phyloP scores from a whole-genome alignment of 306 rosid genomes.

The Cicer arietinum region DNA sequence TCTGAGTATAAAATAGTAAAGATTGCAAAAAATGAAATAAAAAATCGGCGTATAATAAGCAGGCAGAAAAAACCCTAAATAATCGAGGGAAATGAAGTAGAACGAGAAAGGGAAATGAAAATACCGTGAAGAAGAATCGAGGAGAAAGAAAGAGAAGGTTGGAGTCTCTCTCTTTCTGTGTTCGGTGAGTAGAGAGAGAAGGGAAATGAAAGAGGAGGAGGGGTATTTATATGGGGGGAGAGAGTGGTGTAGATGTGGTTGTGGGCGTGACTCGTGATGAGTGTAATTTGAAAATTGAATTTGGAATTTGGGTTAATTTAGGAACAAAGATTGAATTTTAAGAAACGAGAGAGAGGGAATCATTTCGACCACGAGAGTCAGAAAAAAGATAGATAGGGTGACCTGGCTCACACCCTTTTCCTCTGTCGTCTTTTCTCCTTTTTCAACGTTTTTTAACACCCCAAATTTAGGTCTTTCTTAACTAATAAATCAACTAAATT shows the following conservation, averaged over 20 bases:
- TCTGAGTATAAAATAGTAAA: neutral
- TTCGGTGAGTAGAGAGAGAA: constrained; percentile 9
- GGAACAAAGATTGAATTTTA: constrained; percentile 29
- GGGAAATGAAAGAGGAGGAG: neutral
- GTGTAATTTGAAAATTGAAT: constrained; percentile 38
- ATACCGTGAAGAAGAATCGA: constrained; percentile 35
- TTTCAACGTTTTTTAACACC: too few relatives aligned
- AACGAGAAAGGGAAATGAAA: neutral
- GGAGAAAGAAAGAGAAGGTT: constrained; percentile 1
- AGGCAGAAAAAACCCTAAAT: neutral
- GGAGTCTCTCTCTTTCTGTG: neutral
- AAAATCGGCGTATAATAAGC: neutral
- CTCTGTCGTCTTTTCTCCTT: neutral
- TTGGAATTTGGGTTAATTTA: constrained; percentile 22
- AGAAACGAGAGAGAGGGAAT: constrained; percentile 41
- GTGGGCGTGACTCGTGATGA: constrained; percentile 34
- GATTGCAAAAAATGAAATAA: neutral
- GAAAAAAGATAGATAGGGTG: constrained; percentile 40
- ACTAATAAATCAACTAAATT: too few relatives aligned
- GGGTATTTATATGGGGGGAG: constrained; percentile 27
- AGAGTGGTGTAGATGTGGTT: constrained; percentile 7
- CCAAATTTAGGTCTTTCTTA: too few relatives aligned
- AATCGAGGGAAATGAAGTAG: neutral
- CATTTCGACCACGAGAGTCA: constrained; percentile 51
- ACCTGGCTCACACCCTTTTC: constrained; percentile 48